phyloP scores from a whole-genome alignment of 140 eudicot species.

The Bidens hawaiensis region DNA sequence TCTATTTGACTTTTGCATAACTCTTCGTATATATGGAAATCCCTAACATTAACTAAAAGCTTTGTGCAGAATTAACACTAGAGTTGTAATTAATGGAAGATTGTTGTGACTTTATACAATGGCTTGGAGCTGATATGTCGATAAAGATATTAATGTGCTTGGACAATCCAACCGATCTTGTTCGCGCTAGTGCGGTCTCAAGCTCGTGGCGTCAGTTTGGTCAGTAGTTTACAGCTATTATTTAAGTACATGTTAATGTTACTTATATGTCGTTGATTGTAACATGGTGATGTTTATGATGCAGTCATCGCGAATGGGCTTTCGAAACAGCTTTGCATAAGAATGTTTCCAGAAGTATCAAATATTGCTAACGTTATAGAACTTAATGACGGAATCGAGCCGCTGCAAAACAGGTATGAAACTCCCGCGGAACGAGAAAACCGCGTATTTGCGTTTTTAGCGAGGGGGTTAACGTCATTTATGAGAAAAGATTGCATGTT shows the following conservation, averaged over 20 bases:
- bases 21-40: no score
- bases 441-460: conserved; percentile 54
- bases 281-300: conserved; percentile 5
- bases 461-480: conserved; percentile 39
- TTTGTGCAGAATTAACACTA: background rate
- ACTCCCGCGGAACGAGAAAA: conserved; percentile 39
- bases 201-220: conserved; percentile 67
- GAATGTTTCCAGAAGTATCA: conserved; percentile 56
- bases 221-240: conserved; percentile 38
- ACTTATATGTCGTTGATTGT: background rate
- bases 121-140: conserved; percentile 57
- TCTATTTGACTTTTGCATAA: no score
- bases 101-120: conserved; percentile 44
- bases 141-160: conserved; percentile 41
- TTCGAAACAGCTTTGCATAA: conserved; percentile 55
- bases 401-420: conserved; percentile 18
- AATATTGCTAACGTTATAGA: conserved; percentile 41
- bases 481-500: conserved; percentile 48
- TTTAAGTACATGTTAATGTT: no score
- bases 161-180: conserved; percentile 72
- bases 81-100: conserved; percentile 16
- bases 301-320: conserved; percentile 68
- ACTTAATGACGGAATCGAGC: conserved; percentile 28
- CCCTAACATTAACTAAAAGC: no score
- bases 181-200: conserved; percentile 52